phyloP scores from a whole-genome alignment of 768 basidiomycete genomes.

The Boletus huronensis region DNA sequence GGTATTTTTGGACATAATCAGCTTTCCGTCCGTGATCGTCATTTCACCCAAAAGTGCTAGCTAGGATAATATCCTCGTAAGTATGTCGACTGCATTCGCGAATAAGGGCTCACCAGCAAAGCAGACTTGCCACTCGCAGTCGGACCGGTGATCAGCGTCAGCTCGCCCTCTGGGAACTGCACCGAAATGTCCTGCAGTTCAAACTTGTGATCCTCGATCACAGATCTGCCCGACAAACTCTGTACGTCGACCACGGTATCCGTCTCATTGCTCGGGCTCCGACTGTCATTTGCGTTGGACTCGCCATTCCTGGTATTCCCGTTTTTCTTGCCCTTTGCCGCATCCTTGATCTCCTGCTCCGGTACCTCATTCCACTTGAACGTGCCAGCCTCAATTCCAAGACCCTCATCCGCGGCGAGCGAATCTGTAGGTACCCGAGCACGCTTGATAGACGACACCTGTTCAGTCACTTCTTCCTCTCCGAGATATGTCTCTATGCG shows the following conservation, averaged over 20 bases:
- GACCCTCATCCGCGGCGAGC: conserved; percentile 29
- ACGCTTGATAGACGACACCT: conserved; percentile 55
- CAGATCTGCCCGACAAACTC: conserved; percentile 10
- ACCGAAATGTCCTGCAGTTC: conserved; percentile 43
- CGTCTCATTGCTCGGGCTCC: conserved; percentile 6
- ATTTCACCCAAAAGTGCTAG: conserved; percentile 40
- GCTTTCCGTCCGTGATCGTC: conserved; percentile 33
- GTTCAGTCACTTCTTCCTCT: conserved; percentile 61
- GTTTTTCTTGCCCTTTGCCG: conserved; percentile 16
- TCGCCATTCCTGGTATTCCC: conserved; percentile 3
- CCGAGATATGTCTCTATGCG: conserved; percentile 59
- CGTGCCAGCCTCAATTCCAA: conserved; percentile 48
- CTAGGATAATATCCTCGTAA: conserved; percentile 9
- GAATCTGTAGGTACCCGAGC: conserved; percentile 21
- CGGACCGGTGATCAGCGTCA: conserved; percentile 46
- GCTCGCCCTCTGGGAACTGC: conserved; percentile 43
- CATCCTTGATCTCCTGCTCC: conserved; percentile 26
- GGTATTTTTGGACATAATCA: conserved; percentile 44
- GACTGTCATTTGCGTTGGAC: background rate
- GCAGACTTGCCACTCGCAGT: conserved; percentile 53
- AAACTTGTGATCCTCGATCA: conserved; percentile 34
- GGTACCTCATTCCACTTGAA: conserved; percentile 58
- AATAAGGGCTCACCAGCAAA: conserved; percentile 32
- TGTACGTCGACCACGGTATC: conserved; percentile 13
- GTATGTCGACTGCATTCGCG: background rate